Percentiles rank a stretch among this genome's conserved stretches.
These are phyloP conservation scores for Gynandropsis gynandra DNA, from an alignment of 345 rosid species.

Conservation along the genomic window DNA sequence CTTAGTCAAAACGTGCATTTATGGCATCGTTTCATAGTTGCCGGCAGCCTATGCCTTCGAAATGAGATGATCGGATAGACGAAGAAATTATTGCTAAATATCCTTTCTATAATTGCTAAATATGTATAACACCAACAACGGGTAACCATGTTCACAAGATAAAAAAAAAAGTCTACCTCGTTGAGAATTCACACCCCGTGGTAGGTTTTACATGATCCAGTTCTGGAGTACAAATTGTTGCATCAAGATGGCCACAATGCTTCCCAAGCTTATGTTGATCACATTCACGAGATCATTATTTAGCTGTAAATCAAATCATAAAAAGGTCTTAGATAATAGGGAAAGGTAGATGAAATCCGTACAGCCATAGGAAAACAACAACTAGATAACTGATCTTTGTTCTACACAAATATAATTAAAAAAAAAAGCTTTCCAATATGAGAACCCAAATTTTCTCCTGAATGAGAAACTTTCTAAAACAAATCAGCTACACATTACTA, in stretches of 20 bases:
- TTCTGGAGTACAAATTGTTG: conserved; percentile 47
- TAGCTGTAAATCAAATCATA: conserved; percentile 47
- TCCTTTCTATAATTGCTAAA: too few relatives aligned
- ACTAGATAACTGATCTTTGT: background rate
- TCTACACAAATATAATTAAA: background rate
- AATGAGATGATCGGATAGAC: background rate
- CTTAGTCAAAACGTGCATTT: too few relatives aligned
- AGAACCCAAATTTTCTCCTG: background rate
- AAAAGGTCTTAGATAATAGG: background rate
- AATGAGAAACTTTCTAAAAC: background rate
- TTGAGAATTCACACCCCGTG: conserved; percentile 1
- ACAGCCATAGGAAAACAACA: background rate
- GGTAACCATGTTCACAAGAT: conserved; percentile 1
- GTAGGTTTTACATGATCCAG: conserved; percentile 20
- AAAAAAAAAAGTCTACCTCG: conserved; percentile 11
- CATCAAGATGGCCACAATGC: conserved; percentile 75
- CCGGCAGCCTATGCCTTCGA: too few relatives aligned
- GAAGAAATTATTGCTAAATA: too few relatives aligned
- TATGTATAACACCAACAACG: background rate
- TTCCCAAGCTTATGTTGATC: conserved; percentile 84
- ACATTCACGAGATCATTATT: conserved; percentile 84
- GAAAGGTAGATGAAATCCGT: background rate
- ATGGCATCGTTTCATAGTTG: too few relatives aligned
- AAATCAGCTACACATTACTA: background rate
- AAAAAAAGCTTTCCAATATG: background rate